These are phyloP conservation scores for Stemphylium lycopersici DNA, from an alignment of 2,329 filamentous ascomycete genomes.

Conservation along the genomic window DNA sequence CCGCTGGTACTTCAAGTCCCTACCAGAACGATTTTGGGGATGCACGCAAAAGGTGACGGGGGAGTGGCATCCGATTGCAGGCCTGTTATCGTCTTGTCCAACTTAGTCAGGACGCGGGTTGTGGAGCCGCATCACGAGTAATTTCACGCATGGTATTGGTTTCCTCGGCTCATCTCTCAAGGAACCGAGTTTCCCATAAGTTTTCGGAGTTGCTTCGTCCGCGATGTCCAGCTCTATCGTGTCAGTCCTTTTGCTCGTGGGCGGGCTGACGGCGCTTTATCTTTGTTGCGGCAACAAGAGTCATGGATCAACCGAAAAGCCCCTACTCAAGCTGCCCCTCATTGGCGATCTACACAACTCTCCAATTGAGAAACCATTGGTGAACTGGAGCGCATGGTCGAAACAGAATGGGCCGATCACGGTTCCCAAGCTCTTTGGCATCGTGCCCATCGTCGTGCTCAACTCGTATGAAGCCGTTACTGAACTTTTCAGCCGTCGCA, in stretches of 20 bases:
- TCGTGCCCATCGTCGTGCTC: slow-evolving; percentile 16
- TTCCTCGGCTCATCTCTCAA: neutral
- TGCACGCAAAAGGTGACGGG: too few species aligned
- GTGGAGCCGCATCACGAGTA: too few species aligned
- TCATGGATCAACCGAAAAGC: neutral
- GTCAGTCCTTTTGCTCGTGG: slow-evolving; percentile 1
- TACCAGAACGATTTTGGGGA: too few species aligned
- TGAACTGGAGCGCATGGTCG: slow-evolving; percentile 15
- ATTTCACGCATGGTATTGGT: too few species aligned
- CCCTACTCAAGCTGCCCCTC: slow-evolving; percentile 14
- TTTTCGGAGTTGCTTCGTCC: too few species aligned
- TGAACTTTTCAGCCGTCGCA: slow-evolving; percentile 17
- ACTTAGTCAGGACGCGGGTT: too few species aligned
- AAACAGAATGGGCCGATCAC: slow-evolving; percentile 12
- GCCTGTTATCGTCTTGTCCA: too few species aligned
- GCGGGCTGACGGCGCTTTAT: slow-evolving; percentile 5
- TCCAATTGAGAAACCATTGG: slow-evolving; percentile 10
- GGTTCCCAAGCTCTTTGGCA: slow-evolving; percentile 10
- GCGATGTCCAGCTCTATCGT: slow-evolving; percentile 4
- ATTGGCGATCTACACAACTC: slow-evolving; percentile 16
- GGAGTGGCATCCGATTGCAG: too few species aligned
- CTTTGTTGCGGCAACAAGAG: slow-evolving; percentile 1
- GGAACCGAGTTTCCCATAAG: neutral
- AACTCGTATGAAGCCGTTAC: slow-evolving; percentile 17
- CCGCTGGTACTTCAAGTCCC: too few species aligned